Conservation (phyloP, 1,284 basidiomycete genomes). For the Sporisorium exsertum region DNA sequence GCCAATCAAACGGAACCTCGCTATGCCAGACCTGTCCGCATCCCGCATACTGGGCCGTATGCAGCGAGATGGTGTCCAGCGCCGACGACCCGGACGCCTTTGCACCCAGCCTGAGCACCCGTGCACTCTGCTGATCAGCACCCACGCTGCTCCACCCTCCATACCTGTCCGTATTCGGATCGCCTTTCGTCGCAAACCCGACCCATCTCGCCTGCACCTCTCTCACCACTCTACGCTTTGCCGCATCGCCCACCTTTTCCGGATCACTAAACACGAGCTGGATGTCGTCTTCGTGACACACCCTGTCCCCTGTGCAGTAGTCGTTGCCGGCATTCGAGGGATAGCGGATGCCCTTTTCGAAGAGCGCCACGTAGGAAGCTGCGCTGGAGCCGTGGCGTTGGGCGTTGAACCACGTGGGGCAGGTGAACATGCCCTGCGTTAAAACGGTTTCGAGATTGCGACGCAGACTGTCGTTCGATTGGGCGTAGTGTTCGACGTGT, state of each 20-base stretch:
- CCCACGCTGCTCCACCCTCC: conserved; percentile 29
- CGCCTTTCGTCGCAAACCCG: conserved; percentile 41
- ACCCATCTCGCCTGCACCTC: conserved; percentile 54
- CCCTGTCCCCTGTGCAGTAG: conserved; percentile 42
- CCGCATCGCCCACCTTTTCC: conserved; percentile 6
- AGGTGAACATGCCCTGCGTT: conserved; percentile 57
- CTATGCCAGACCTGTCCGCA: conserved; percentile 47
- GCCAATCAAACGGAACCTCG: conserved; percentile 58
- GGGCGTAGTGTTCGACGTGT: neutral
- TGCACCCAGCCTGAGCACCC: conserved; percentile 42
- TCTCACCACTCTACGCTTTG: conserved; percentile 1
- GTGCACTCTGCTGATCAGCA: conserved; percentile 1
- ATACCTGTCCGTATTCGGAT: conserved; percentile 37
- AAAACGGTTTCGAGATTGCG: conserved; percentile 35
- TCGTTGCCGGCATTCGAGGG: conserved; percentile 41
- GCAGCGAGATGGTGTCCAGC: conserved; percentile 24
- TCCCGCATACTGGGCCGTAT: conserved; percentile 24
- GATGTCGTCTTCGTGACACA: conserved; percentile 66
- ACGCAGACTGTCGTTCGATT: conserved; percentile 34
- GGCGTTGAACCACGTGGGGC: conserved; percentile 48
- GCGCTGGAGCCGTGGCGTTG: conserved; percentile 15
- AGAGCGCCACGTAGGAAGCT: conserved; percentile 36
- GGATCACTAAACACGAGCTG: conserved; percentile 45
- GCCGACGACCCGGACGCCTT: conserved; percentile 4
- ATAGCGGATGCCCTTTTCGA: conserved; percentile 44